Evolutionary conservation across 2,329 filamentous ascomycete genomes (phyloP), one percentile per base, ranked within the genome.

Genomic region (Cordyceps tenuipes): DNA sequence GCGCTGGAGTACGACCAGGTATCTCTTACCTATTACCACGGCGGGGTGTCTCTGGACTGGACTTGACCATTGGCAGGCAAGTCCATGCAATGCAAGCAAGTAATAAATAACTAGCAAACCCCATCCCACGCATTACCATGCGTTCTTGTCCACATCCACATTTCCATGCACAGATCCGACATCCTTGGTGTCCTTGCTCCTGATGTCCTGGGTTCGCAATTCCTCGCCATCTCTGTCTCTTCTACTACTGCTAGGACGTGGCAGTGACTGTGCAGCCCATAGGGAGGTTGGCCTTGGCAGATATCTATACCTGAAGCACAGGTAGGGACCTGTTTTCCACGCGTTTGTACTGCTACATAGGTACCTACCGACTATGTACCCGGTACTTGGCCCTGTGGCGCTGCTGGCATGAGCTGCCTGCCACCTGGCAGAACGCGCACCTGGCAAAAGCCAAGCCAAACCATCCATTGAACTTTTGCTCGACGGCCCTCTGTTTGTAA

Each of bases 91-190:
- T 1, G 34, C 34, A 13, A 3, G 7, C 34, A 36, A 36, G 34
- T 36, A 8, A 36, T 36, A 8, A 36, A 10, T 10, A 8, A 36
- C 2, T 10, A 13, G 34, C 46, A 46, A 57, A 57, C 55, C 46
- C 54, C 55, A 57, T 34, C 46, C 46, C 46, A 43, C 31, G 55
- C 55, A 57, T 57, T 57, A 56, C 12, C 15, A 43, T 2, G 15
- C 48, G 26, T 34, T 50, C 26, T 36, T 46, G 9, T 21, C 43
- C 19, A 26, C 51, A 53, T 53, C 15, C 15, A 26, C 19, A 43
- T 53, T 21, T 53, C 31, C 31, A 46, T n/a, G 23, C 47, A 1
- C 47, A 6, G 26, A 48, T 48, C 39, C 39, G 8, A 23, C 46
- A 48, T 29, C 46, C 46, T n/a, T 43, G 39, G 39, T n/a, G 39